Conservation (phyloP, 768 basidiomycete species). For the Tricholoma sp. region DNA sequence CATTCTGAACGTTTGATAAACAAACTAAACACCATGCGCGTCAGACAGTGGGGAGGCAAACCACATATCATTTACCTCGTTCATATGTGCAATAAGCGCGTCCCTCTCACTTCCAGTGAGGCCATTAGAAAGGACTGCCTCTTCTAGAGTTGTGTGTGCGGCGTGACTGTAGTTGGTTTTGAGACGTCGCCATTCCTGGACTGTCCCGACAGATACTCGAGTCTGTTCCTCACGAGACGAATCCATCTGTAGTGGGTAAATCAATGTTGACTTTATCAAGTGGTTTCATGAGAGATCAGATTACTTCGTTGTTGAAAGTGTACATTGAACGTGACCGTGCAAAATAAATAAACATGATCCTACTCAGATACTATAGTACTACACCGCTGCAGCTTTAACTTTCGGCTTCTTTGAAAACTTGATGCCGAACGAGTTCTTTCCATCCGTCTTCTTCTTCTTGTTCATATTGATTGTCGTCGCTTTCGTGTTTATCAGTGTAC, state of each 20-base stretch:
- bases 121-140: slow-evolving; percentile 36
- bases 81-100: slow-evolving; percentile 42
- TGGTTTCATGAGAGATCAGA: background rate
- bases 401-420: slow-evolving; percentile 58
- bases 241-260: slow-evolving; percentile 23
- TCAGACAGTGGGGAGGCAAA: slow-evolving; percentile 1
- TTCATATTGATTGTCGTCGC: slow-evolving; percentile 30
- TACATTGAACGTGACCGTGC: slow-evolving; percentile 8
- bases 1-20: slow-evolving; percentile 56
- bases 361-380: no score
- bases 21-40: slow-evolving; percentile 36
- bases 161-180: slow-evolving; percentile 46
- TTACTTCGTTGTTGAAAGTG: background rate
- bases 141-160: slow-evolving; percentile 41
- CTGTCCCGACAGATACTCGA: slow-evolving; percentile 58
- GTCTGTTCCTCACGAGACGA: slow-evolving; percentile 34
- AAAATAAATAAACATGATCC: slow-evolving; percentile 1
- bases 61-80: slow-evolving; percentile 36
- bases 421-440: slow-evolving; percentile 68
- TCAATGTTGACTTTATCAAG: background rate
- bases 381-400: slow-evolving; percentile 1
- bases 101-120: slow-evolving; percentile 40
- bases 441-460: slow-evolving; percentile 61
- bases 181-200: slow-evolving; percentile 64
- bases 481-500: slow-evolving; percentile 52